Percentiles rank a stretch among this genome's conserved stretches.
Conservation (phyloP, 106 monocot genomes). For the Dactylorhiza incarnata region DNA sequence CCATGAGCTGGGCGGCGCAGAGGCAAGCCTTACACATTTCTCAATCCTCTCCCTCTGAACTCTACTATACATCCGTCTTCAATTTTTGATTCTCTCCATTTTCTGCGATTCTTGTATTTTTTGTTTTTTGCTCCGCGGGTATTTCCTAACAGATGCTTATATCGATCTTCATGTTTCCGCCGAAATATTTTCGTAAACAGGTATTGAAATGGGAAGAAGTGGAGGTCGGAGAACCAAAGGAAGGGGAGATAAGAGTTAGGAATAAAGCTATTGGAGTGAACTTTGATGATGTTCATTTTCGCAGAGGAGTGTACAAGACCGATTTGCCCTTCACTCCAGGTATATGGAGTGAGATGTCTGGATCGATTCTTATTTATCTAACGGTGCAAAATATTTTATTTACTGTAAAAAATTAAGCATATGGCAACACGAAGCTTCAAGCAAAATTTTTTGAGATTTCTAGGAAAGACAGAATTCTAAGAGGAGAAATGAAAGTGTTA, state of each 20-base stretch:
- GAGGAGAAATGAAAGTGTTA: too few species aligned
- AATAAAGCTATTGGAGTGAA: conserved; percentile 92
- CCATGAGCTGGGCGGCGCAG: conserved; percentile 75
- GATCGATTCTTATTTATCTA: background rate
- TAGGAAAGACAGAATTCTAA: too few species aligned
- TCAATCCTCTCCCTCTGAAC: background rate
- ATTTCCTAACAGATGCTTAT: background rate
- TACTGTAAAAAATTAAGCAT: too few species aligned
- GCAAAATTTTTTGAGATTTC: too few species aligned
- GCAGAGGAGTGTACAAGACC: conserved; percentile 62
- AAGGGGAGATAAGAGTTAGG: conserved; percentile 85
- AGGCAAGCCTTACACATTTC: conserved; percentile 26
- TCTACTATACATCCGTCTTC: background rate
- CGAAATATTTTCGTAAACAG: conserved; percentile 18
- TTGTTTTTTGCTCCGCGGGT: too few species aligned
- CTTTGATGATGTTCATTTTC: conserved; percentile 82
- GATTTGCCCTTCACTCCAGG: conserved; percentile 77
- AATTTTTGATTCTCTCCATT: background rate
- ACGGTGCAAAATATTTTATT: too few species aligned
- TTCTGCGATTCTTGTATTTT: background rate
- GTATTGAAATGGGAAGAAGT: conserved; percentile 95
- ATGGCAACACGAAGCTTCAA: too few species aligned
- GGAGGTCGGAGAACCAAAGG: conserved; percentile 83
- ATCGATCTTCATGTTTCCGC: background rate
- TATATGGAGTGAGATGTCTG: background rate